Evolutionary conservation across 2,329 filamentous ascomycete species (phyloP), one percentile per base, ranked within the genome.

Genomic region (Pseudogymnoascus sp.): DNA sequence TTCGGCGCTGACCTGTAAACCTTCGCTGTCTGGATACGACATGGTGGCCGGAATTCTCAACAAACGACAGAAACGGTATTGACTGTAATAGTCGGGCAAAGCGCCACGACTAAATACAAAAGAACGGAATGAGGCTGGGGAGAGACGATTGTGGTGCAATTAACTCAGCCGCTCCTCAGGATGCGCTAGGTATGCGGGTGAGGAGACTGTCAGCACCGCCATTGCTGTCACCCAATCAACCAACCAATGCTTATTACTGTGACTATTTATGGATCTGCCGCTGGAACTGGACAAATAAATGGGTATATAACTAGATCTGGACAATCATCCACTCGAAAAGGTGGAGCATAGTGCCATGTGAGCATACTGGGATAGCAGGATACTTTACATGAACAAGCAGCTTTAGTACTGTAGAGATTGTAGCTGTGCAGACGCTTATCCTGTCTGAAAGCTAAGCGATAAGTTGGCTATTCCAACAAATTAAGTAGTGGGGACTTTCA

Each of bases 191-290:
- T 10, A 50, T 50, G 44, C 23, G 9, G 13, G 21, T 50, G 7
- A 50, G 44, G 13, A 21, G 21, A 6, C 44, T 83, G 29, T 81
- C 80, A 0, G 81, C 82, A 19, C 76, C 79, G 75, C 84, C 83
- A 2, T 85, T 77, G 0, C 83, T 83, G 70, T 85, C 85, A 66
- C 61, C 84, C 79, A n/a, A 85, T 75, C 0, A 82, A 82, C 6
- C 83, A 74, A 17, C 77, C 72, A 1, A 72, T 72, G 10, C 21
- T n/a, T 50, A 50, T 50, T 29, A n/a, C 44, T 13, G 7, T 15
- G 13, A n/a, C 42, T 46, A 46, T 46, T 46, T 46, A 46, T 26
- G 19, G 42, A 46, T 6, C 19, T 46, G 13, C 42, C 9, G 26
- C 3, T 33, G 21, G 17, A 6, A 10, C 21, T 21, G 9, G 17